Evolutionary conservation across 192 early-diverging fungal genomes (phyloP), one percentile per base, ranked within the genome.

Genomic region (Entrophospora sp.): DNA sequence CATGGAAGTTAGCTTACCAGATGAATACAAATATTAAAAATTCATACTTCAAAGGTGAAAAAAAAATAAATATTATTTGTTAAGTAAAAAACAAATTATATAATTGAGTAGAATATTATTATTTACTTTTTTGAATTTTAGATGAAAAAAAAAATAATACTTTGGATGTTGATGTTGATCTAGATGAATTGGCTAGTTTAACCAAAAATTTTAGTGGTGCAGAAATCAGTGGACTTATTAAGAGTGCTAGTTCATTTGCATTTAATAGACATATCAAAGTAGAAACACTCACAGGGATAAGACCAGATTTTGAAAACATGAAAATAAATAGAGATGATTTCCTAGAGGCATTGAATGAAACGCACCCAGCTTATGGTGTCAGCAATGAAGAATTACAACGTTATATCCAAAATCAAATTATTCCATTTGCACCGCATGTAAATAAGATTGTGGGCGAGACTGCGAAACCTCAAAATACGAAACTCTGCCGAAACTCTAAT

Each of bases 181-280:
- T 98, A 43, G 65, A 70, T 5, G 93, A 97, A 74, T 75, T 98
- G 64, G 94, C 95, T 1, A 75, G 76, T 0, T 67, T 91, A 71
- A 95, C 94, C 20, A 96, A 95, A 75, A 99, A 99, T 83, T 99
- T 89, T 72, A 91, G 87, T 70, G 96, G 96, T 71, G 96, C 96
- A 32, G 96, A 99, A 75, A 94, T 99, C 68, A 87, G 89, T 22
- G 93, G 92, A 74, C 71, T 99, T 14, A 87, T 96, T 24, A 95
- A 93, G 69, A 86, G 85, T 20, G 96, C 96, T 2, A 88, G 86
- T 34, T 96, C 96, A 3, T 99, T 90, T 81, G 90, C 96, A 3
- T 95, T 99, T 72, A 96, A 90, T 69, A 83, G 96, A 37, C 94
- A 99, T 69, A 86, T 99, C 70, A 93, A 95, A 73, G 91, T 94